Evolutionary conservation across 192 early-diverging fungal genomes (phyloP), one percentile per base, ranked within the genome.

Genomic region (Pilaira anomala): DNA sequence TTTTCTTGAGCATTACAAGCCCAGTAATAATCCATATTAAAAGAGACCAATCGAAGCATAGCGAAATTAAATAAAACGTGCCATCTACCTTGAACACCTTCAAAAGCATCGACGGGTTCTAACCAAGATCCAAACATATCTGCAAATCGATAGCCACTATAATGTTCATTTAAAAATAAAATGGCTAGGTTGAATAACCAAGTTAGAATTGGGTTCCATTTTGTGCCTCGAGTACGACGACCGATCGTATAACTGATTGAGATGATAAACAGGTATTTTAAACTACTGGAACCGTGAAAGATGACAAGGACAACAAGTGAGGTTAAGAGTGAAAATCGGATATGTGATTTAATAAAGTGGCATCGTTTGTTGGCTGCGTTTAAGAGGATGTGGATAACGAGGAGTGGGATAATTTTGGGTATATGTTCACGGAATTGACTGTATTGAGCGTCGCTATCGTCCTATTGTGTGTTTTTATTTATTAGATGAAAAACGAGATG

Each of bases 1-100:
- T 29, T 65, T 29, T 46, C 56, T 62, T 46, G 45, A 12, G n/a
- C 18, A 33, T 41, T 40, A 42, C 56, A 58, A 5, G 56, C 56
- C 95, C 93, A 96, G 69, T 94, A 92, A 66, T 88, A 90, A 76
- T 98, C 96, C 88, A 96, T 87, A 51, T 88, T 83, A 66, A 89
- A 98, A 2, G 93, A 95, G 19, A 98, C 81, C 79, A 97, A 87
- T 13, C 91, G 82, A 2, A 98, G 80, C 77, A 92, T 87, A 1
- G 82, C 82, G 52, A 97, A 87, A 67, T 97, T 97, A 78, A 96
- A 95, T 8, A 85, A 86, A 24, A 95, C 74, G 64, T 89, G 82
- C 96, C 96, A 98, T 22, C 94, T 83, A 7, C 76, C 65, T 66
- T 87, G 74, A 13, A 96, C 61, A 3, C 94, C 96, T 7, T 68